phyloP scores from a whole-genome alignment of 768 basidiomycete genomes.

The Leccinellum luteum region DNA sequence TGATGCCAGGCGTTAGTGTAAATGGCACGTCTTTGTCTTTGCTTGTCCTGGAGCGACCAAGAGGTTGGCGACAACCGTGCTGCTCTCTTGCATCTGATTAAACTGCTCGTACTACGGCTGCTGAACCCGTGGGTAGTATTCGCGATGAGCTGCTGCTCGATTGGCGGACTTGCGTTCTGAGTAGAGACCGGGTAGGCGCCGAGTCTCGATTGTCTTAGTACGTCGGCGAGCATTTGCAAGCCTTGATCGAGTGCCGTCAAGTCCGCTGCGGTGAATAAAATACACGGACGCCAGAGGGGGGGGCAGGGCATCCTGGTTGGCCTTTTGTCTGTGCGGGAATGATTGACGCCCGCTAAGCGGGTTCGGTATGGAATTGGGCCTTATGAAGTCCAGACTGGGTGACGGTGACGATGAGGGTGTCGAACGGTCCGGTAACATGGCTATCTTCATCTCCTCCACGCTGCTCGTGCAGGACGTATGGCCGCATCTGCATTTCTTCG shows the following conservation, averaged over 20 bases:
- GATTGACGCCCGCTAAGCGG: no score
- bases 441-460: no score
- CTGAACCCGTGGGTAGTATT: slow-evolving; percentile 43
- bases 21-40: slow-evolving; percentile 9
- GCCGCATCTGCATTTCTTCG: no score
- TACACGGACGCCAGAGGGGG: no score
- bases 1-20: not conserved
- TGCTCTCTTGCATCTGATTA: slow-evolving; percentile 54
- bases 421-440: no score
- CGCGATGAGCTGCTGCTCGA: slow-evolving; percentile 45
- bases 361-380: no score
- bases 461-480: no score
- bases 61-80: slow-evolving; percentile 48
- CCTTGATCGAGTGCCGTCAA: slow-evolving; percentile 49
- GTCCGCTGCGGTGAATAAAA: slow-evolving; percentile 35
- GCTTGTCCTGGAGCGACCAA: slow-evolving; percentile 27
- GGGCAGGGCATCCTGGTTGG: not conserved
- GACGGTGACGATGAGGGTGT: no score
- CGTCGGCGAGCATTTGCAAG: slow-evolving; percentile 40
- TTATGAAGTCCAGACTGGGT: no score
- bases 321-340: no score
- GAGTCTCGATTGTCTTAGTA: slow-evolving; percentile 56
- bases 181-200: slow-evolving; percentile 53
- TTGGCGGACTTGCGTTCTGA: slow-evolving; percentile 28
- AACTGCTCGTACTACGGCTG: slow-evolving; percentile 43